These are phyloP conservation scores for Podospora pseudoanserina DNA, from an alignment of 495 filamentous ascomycete species.

Conservation along the genomic window DNA sequence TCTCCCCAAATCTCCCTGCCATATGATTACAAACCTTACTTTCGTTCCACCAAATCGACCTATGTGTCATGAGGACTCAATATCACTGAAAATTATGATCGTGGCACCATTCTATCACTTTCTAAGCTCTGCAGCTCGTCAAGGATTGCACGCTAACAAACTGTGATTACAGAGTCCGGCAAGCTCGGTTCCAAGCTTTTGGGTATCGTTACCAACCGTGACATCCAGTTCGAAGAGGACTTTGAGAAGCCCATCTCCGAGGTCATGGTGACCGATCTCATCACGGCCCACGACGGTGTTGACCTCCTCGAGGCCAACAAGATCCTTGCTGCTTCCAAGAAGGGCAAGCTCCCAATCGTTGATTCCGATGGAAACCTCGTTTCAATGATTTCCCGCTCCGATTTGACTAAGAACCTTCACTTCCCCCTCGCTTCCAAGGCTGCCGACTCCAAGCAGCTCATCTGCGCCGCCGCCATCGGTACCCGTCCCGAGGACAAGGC, in stretches of 20 bases:
- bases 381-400: slow-evolving; percentile 91
- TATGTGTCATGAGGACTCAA: slow-evolving; percentile 79
- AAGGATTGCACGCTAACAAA: slow-evolving; percentile 30
- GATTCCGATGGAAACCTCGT: slow-evolving; percentile 83
- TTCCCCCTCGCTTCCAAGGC: slow-evolving; percentile 97
- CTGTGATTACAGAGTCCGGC: slow-evolving; percentile 66
- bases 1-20: slow-evolving; percentile 19
- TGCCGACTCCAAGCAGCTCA: slow-evolving; percentile 94
- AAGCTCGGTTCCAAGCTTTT: slow-evolving; percentile 90
- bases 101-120: slow-evolving; percentile 24
- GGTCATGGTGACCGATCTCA: slow-evolving; percentile 93
- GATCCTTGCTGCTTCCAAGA: slow-evolving; percentile 92
- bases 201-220: slow-evolving; percentile 94
- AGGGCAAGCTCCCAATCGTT: slow-evolving; percentile 97
- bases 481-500: slow-evolving; percentile 88
- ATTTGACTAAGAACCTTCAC: slow-evolving; percentile 98
- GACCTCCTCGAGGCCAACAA: slow-evolving; percentile 84
- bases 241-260: slow-evolving; percentile 70
- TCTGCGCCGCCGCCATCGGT: slow-evolving; percentile 91
- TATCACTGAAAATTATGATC: slow-evolving; percentile 41
- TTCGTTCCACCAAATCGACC: slow-evolving; percentile 99
- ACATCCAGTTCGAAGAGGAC: slow-evolving; percentile 90
- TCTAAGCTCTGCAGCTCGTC: slow-evolving; percentile 15
- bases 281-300: slow-evolving; percentile 84
- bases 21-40: slow-evolving; percentile 91